Evolutionary conservation across 352 stramenopile genomes (phyloP).

Genomic region (Globisporangium lucens): DNA sequence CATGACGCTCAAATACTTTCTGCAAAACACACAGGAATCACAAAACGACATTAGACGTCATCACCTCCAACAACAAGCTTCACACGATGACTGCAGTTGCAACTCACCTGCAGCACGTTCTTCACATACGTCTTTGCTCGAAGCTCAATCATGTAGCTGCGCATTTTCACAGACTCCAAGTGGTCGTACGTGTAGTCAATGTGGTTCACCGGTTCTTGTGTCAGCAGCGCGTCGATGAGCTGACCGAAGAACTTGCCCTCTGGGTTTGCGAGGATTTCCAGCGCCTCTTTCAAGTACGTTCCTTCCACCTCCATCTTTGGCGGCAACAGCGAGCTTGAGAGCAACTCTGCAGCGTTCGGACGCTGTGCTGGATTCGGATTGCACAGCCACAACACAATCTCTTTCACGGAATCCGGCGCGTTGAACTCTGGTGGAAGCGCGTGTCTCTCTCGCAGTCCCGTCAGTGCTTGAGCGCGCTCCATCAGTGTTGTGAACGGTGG

Average conservation of each 20-base stretch:
- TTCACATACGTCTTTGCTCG: constrained; percentile 69
- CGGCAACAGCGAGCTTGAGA: constrained; percentile 64
- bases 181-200: constrained; percentile 88
- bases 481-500: constrained; percentile 90
- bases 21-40: constrained; percentile 20
- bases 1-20: constrained; percentile 84
- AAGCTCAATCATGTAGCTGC: constrained; percentile 58
- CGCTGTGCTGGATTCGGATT: constrained; percentile 67
- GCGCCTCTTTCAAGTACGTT: constrained; percentile 76
- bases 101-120: constrained; percentile 51
- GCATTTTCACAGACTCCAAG: constrained; percentile 77
- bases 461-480: constrained; percentile 83
- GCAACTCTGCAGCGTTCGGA: constrained; percentile 67
- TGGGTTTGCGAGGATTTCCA: constrained; percentile 85
- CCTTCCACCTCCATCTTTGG: constrained; percentile 85
- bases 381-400: constrained; percentile 87
- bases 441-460: constrained; percentile 67
- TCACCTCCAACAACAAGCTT: background rate
- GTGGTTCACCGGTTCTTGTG: constrained; percentile 71
- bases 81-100: background rate
- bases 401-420: constrained; percentile 81
- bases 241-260: constrained; percentile 89
- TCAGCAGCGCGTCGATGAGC: constrained; percentile 75
- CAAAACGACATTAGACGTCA: background rate
- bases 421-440: constrained; percentile 46